phyloP scores from a whole-genome alignment of 1,284 basidiomycete species.

The Cutaneotrichosporon curvatum region DNA sequence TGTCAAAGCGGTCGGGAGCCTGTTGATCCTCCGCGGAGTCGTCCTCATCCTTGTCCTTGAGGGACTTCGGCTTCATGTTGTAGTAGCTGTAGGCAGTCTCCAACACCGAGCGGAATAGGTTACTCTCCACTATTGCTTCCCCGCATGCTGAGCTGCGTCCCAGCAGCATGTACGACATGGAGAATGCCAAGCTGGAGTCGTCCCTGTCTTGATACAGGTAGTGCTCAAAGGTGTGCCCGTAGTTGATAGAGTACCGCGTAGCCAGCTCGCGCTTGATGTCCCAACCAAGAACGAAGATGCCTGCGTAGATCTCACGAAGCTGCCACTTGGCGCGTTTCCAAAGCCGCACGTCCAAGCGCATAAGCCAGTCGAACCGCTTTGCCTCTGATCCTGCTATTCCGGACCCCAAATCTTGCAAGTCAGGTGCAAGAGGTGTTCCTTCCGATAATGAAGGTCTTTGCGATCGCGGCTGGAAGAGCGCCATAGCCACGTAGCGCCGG shows the following conservation, averaged over 20 bases:
- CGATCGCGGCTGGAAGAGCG: constrained; percentile 17
- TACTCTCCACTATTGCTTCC: constrained; percentile 64
- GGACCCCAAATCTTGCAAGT: constrained; percentile 9
- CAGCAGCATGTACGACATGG: constrained; percentile 82
- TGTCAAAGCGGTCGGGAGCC: constrained; percentile 52
- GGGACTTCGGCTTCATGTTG: constrained; percentile 10
- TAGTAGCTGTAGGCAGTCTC: constrained; percentile 79
- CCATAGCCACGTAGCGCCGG: constrained; percentile 49
- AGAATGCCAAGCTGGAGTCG: constrained; percentile 79
- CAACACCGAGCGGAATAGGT: constrained; percentile 67
- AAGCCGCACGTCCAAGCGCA: constrained; percentile 37
- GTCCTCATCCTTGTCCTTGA: not conserved
- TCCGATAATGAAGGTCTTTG: constrained; percentile 2
- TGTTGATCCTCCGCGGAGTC: constrained; percentile 8
- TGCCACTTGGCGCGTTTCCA: constrained; percentile 42
- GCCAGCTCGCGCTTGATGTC: constrained; percentile 48
- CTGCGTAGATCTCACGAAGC: constrained; percentile 36
- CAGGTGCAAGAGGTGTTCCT: constrained; percentile 12
- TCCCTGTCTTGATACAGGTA: constrained; percentile 87
- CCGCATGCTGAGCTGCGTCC: constrained; percentile 73
- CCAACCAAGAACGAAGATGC: constrained; percentile 23
- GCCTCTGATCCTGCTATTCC: not conserved
- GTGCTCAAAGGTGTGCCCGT: constrained; percentile 77
- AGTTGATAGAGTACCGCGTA: constrained; percentile 73
- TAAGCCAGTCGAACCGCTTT: constrained; percentile 37